A percentile compares a stretch with the other conserved stretches of the same genome.
Evolutionary conservation across 169 alveolate genomes (phyloP).

Genomic region (Ichthyophthirius multifiliis): DNA sequence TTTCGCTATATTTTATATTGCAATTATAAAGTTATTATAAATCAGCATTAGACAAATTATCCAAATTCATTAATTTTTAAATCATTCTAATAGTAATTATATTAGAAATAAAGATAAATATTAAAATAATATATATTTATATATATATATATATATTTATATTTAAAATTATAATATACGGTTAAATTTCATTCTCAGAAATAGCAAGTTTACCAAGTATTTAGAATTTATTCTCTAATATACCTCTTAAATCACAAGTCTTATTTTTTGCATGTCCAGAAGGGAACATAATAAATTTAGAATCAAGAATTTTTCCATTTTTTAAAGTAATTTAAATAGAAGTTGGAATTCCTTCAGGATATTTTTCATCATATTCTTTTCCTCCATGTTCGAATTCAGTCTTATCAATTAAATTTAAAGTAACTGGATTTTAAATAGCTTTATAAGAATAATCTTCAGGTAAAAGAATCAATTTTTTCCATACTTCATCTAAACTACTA

Average conservation of each 20-base stretch:
- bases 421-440: conserved; percentile 59
- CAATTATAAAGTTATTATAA: conserved; percentile 46
- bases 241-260: conserved; percentile 40
- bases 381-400: conserved; percentile 71
- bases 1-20: conserved; percentile 41
- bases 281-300: conserved; percentile 67
- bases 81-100: background rate
- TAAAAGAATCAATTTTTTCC: conserved; percentile 74
- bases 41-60: conserved; percentile 39
- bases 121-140: background rate
- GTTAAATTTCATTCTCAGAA: conserved; percentile 2
- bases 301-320: conserved; percentile 34
- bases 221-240: conserved; percentile 56
- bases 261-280: conserved; percentile 72
- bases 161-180: background rate
- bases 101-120: background rate
- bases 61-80: conserved; percentile 41
- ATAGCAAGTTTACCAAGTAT: conserved; percentile 52
- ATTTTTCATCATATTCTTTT: conserved; percentile 56
- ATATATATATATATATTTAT: background rate
- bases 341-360: conserved; percentile 79
- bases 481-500: conserved; percentile 58
- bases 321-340: conserved; percentile 40
- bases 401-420: conserved; percentile 57
- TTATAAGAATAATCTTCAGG: conserved; percentile 75